These are phyloP conservation scores for Chrysopogon serrulatus DNA, from an alignment of 176 grass and related monocot species.

Conservation along the genomic window DNA sequence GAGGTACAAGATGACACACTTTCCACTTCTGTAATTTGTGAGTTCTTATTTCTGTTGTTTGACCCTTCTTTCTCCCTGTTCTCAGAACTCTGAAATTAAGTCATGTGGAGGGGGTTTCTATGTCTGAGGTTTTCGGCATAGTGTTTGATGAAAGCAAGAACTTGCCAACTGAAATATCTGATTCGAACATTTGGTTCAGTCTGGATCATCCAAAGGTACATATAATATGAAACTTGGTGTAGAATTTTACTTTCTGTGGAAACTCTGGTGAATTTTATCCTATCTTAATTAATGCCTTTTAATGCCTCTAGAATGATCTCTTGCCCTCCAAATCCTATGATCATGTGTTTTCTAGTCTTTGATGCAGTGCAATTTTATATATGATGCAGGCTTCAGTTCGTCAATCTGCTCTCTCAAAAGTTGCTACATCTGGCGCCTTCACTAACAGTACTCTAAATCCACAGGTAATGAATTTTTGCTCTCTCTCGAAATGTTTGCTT, in stretches of 20 bases:
- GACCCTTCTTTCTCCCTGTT: not conserved
- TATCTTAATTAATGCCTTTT: too few relatives aligned
- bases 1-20: conserved; percentile 45
- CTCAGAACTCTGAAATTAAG: conserved; percentile 55
- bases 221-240: not conserved
- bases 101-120: conserved; percentile 36
- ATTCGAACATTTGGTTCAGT: conserved; percentile 81
- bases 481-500: conserved; percentile 17
- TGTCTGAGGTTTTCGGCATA: conserved; percentile 34
- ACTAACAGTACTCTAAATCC: conserved; percentile 41
- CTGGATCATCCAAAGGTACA: conserved; percentile 93
- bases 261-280: not conserved
- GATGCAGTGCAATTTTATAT: conserved; percentile 3
- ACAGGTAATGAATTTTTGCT: conserved; percentile 40
- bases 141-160: conserved; percentile 53
- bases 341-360: not conserved
- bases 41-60: not conserved
- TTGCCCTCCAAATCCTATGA: conserved; percentile 5
- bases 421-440: conserved; percentile 63
- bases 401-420: conserved; percentile 58
- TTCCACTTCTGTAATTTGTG: not conserved
- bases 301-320: not conserved
- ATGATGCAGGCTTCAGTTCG: conserved; percentile 59
- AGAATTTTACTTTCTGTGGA: not conserved
- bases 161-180: conserved; percentile 47